Evolutionary conservation across 2,329 filamentous ascomycete genomes (phyloP).

Genomic region (Colletotrichum magnum): DNA sequence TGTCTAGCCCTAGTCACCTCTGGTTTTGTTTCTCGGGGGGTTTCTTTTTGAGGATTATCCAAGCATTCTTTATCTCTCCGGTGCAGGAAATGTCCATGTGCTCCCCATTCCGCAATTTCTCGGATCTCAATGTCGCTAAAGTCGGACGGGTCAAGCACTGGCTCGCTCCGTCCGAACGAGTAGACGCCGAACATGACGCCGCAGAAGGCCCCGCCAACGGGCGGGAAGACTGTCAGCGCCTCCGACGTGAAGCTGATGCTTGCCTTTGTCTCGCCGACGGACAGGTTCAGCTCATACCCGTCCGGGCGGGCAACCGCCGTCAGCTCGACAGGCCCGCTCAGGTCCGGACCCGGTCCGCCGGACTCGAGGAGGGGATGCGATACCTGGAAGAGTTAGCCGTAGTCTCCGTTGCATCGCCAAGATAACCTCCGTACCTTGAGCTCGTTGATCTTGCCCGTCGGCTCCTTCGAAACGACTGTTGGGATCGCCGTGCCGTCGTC

Average conservation of each 20-base stretch:
- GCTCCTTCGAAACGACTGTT: slow-evolving; percentile 42
- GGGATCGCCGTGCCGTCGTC: slow-evolving; percentile 27
- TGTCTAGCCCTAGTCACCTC: no score
- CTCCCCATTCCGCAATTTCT: background rate
- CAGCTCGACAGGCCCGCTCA: slow-evolving; percentile 30
- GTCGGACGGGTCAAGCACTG: slow-evolving; percentile 49
- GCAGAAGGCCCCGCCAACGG: slow-evolving; percentile 48
- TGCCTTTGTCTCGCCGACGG: slow-evolving; percentile 10
- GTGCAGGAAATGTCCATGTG: background rate
- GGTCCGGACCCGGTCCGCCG: background rate
- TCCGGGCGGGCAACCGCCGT: slow-evolving; percentile 41
- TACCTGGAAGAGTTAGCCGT: slow-evolving; percentile 21
- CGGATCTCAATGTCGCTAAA: slow-evolving; percentile 45
- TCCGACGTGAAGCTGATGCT: slow-evolving; percentile 36
- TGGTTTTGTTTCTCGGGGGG: no score
- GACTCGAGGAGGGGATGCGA: slow-evolving; percentile 25
- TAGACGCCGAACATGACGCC: slow-evolving; percentile 51
- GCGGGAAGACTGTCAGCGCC: slow-evolving; percentile 46
- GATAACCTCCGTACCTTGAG: slow-evolving; percentile 38
- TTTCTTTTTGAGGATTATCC: no score
- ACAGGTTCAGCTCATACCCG: slow-evolving; percentile 42
- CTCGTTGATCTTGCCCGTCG: slow-evolving; percentile 43
- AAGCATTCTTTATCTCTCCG: no score
- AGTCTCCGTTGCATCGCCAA: background rate
- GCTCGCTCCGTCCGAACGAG: slow-evolving; percentile 47